Conservation (phyloP, 768 basidiomycete genomes). For the Mycena metata region DNA sequence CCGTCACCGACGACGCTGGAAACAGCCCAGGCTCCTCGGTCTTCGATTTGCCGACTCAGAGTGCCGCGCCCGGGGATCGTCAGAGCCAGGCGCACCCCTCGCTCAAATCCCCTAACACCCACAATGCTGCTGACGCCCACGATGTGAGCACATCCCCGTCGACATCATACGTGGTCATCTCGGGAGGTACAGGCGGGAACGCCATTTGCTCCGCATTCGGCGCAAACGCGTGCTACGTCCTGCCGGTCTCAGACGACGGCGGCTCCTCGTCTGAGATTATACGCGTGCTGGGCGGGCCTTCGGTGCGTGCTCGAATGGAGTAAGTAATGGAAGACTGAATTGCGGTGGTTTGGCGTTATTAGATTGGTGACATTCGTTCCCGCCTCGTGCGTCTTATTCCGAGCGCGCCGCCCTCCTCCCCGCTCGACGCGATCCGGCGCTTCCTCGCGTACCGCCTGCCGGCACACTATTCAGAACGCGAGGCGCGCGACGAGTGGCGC, state of each 20-base stretch:
- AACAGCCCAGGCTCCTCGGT: conserved; percentile 81
- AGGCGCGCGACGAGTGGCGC: conserved; percentile 92
- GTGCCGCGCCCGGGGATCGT: conserved; percentile 16
- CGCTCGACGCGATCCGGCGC: conserved; percentile 78
- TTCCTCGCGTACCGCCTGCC: conserved; percentile 88
- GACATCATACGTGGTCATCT: conserved; percentile 78
- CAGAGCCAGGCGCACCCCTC: conserved; percentile 26
- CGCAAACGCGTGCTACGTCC: conserved; percentile 78
- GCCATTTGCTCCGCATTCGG: conserved; percentile 89
- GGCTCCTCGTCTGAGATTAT: conserved; percentile 97
- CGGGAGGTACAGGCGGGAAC: conserved; percentile 96
- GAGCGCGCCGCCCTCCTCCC: conserved; percentile 65
- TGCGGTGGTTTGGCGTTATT: not conserved
- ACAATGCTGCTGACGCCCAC: conserved; percentile 3
- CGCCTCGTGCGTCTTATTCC: conserved; percentile 92
- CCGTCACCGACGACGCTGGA: conserved; percentile 48
- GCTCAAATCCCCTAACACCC: conserved; percentile 1
- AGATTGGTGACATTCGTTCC: conserved; percentile 84
- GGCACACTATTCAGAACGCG: conserved; percentile 71
- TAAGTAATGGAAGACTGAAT: too few species aligned
- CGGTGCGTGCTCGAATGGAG: conserved; percentile 56
- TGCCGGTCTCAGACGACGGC: conserved; percentile 96
- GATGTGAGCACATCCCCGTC: conserved; percentile 36
- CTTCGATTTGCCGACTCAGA: conserved; percentile 77
- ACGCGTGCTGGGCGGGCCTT: conserved; percentile 88